Evolutionary conservation across 306 rosid genomes (phyloP).

Genomic region (Cicer bijugum): DNA sequence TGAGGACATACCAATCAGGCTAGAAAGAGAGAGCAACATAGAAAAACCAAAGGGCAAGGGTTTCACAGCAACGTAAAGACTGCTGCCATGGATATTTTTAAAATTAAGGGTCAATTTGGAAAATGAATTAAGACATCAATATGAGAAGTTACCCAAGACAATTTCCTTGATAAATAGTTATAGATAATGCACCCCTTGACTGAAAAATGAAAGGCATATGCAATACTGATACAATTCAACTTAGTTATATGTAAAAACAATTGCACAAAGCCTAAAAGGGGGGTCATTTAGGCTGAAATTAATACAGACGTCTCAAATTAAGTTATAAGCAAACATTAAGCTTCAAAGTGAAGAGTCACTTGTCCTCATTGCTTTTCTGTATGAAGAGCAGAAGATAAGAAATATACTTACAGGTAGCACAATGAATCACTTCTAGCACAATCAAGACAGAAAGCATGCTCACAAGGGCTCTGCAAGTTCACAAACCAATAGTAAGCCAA

Average conservation of each 20-base stretch:
- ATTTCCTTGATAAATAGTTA: too few relatives aligned
- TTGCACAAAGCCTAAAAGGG: slow-evolving; percentile 5
- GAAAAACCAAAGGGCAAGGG: neutral
- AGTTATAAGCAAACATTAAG: slow-evolving; percentile 13
- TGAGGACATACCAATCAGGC: neutral
- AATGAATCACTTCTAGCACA: slow-evolving; percentile 95
- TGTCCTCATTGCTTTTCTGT: slow-evolving; percentile 1
- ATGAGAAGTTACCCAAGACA: neutral
- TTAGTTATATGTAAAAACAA: slow-evolving; percentile 19
- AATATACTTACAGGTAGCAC: slow-evolving; percentile 88
- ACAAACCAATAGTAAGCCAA: slow-evolving; percentile 36
- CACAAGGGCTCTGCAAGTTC: slow-evolving; percentile 94
- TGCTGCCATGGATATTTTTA: neutral
- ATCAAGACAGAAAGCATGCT: slow-evolving; percentile 94
- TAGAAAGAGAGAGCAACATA: neutral
- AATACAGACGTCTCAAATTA: slow-evolving; percentile 6
- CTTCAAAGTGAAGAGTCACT: slow-evolving; percentile 14
- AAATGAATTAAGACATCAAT: neutral
- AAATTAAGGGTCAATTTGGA: neutral
- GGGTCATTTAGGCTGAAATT: slow-evolving; percentile 25
- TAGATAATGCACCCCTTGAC: neutral
- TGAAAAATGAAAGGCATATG: slow-evolving; percentile 21
- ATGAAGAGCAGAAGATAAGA: slow-evolving; percentile 42
- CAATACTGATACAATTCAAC: neutral
- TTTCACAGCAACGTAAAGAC: neutral